Evolutionary conservation across 208 protist genomes (phyloP).

Genomic region (Trichomonas vaginalis): DNA sequence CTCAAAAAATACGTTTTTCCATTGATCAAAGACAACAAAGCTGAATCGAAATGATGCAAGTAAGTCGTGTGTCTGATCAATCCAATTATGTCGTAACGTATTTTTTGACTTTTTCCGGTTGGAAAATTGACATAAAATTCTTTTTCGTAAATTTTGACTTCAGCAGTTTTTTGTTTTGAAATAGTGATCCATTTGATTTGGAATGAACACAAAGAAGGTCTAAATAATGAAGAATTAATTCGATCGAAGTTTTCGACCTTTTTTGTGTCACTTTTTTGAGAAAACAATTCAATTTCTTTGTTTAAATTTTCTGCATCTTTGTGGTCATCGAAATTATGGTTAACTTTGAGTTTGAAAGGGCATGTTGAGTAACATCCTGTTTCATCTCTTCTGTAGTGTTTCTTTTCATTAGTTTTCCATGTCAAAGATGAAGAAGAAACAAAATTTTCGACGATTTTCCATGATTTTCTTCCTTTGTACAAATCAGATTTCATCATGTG

Average conservation of each 20-base stretch:
- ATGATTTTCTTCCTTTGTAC: not conserved
- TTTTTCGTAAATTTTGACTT: not conserved
- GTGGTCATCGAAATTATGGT: not conserved
- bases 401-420: not conserved
- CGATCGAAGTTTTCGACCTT: not conserved
- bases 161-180: not conserved
- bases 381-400: not conserved
- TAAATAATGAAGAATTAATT: not conserved
- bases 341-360: not conserved
- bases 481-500: not conserved
- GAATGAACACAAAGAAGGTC: not conserved
- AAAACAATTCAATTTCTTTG: not conserved
- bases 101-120: not conserved
- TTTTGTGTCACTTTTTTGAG: too few relatives aligned
- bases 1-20: not conserved
- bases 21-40: not conserved
- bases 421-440: not conserved
- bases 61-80: not conserved
- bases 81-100: not conserved
- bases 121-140: not conserved
- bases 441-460: not conserved
- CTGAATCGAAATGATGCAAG: not conserved
- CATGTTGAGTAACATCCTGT: not conserved
- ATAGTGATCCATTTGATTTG: not conserved
- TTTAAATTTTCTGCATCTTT: not conserved